Base-by-base conservation (phyloP, 371 early-diverging fungal species). In the Mortierella sp. region DNA sequence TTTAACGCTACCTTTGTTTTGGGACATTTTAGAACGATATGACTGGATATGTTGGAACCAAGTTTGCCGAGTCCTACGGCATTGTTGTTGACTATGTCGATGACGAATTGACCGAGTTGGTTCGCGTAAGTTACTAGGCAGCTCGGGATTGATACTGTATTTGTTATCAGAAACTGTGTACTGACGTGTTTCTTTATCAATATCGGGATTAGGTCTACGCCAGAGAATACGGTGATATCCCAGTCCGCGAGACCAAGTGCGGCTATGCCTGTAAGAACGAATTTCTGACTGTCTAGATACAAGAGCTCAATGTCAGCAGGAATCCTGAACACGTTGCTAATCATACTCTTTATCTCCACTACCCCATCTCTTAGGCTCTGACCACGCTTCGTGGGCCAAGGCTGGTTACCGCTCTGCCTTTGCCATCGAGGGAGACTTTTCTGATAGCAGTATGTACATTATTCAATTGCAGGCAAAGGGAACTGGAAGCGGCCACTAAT, bases 351-450 rank as follows among this genome's bases (percentile, higher is more conserved):
- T n/a, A 2, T 20, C n/a, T 60, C 39, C 0, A 20, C 16, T 22
- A 37, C 10, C 14, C 12, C 11, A 11, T 58, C 9, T 22, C 9
- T 24, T 43, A 70, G 67, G 83, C 84, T 88, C 92, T 73, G 97
- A 98, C 84, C 97, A 98, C 76, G 96, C 97, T 22, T 93, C 96
- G n/a, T 98, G 97, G 97, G 89, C 88, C 73, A 91, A 93, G 75
- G 90, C 90, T 35, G 96, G 96, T 0, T 96, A 87, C 86, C 93
- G 93, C 35, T 93, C 97, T 28, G 93, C 94, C 11, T 96, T 97
- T 75, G 88, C 94, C 4, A 96, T 96, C 66, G 98, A 97, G 88
- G 90, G 91, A 28, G 88, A 85, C n/a, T 91, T 93, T 77, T 87
- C 90, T 24, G 93, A 93, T 49, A 90, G 87, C 32, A 93, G 60